Base-by-base conservation (phyloP, 805 yeast genomes). In the Hanseniaspora jakobsenii region DNA sequence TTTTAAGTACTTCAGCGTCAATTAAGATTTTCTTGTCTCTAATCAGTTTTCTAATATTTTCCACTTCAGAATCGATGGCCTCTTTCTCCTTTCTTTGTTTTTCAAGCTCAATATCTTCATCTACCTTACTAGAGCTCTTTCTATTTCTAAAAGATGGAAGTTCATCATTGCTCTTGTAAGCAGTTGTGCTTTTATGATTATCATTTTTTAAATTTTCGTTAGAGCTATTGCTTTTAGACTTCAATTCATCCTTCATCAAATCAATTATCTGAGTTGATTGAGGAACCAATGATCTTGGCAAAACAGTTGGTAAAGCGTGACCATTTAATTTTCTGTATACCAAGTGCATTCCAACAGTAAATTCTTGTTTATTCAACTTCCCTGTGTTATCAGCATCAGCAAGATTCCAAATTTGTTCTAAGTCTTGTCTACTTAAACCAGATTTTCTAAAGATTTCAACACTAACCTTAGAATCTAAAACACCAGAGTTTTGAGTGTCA, bases 271-370 rank as follows among this genome's bases (percentile, higher is more conserved):
- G 75, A 30, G 81, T 72, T 6, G 94, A 81, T 2, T 94, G 93
- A 6, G 98, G 97, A 24, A 86, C 66, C 51, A 89, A 71, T 56
- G 86, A 94, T 2, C 93, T 85, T 2, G 97, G 97, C 43, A 89
- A 70, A 44, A 77, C 67, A 38, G 69, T 58, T 19, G 98, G 98
- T 40, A 91, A 64, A n/a, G 81, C 84, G 51, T 74, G 76, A 2
- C 96, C 96, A 56, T 86, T 87, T 57, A 89, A 66, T 50, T 89
- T 73, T 60, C 95, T 75, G 64, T 91, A 89, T 35, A 89, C 89
- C 48, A 89, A 69, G 68, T 93, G 96, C 97, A 89, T 91, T 26
- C 97, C 96, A 28, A 91, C 86, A 0, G 95, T 81, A 65, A 89
- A 91, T 60, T 85, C 94, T 59, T 89, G 95, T 55, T 75, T 77